Evolutionary conservation across 306 rosid genomes (phyloP).

Genomic region (Arachis hypogaea): DNA sequence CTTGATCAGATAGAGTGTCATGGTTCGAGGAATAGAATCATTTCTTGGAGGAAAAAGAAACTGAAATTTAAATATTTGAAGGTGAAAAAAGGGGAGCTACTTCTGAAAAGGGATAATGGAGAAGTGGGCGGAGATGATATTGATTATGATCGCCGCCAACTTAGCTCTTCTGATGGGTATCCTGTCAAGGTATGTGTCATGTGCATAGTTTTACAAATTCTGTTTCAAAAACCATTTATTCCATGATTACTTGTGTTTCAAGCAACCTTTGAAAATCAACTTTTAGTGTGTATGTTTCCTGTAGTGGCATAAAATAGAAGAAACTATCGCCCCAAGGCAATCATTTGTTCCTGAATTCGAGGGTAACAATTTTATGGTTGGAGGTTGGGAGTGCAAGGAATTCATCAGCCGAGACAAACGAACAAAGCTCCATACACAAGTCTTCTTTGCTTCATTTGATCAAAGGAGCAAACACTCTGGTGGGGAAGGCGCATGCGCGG

Average conservation of each 20-base stretch:
- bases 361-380: constrained; percentile 68
- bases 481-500: constrained; percentile 78
- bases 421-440: constrained; percentile 67
- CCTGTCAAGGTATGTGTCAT: constrained; percentile 19
- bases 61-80: constrained; percentile 71
- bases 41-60: constrained; percentile 81
- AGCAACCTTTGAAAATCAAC: constrained; percentile 2
- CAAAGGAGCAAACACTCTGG: constrained; percentile 74
- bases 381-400: constrained; percentile 76
- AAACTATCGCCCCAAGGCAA: constrained; percentile 53
- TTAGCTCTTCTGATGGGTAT: constrained; percentile 63
- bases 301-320: constrained; percentile 65
- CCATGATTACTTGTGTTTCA: background rate
- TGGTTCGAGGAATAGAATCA: constrained; percentile 57
- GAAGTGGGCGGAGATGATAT: constrained; percentile 91
- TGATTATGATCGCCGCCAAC: constrained; percentile 81
- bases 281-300: background rate
- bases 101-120: constrained; percentile 67
- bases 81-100: constrained; percentile 78
- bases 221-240: background rate
- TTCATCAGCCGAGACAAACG: constrained; percentile 67
- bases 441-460: constrained; percentile 77
- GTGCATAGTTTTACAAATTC: background rate
- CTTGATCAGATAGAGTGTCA: constrained; percentile 44
- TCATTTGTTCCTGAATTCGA: constrained; percentile 68